Conservation (phyloP, 768 basidiomycete species). For the Pisolithus orientalis region DNA sequence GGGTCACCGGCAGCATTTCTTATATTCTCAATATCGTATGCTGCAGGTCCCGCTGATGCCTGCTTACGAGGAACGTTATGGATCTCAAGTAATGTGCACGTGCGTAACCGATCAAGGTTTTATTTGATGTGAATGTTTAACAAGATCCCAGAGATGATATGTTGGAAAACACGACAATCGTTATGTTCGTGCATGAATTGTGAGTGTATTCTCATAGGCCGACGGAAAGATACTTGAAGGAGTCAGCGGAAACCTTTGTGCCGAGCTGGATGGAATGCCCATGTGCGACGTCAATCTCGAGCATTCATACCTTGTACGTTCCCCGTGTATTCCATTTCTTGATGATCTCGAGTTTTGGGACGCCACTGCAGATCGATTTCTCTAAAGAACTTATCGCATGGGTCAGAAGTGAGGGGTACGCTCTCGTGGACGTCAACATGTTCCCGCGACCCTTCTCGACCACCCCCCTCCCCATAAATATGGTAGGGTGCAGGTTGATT, state of each 20-base stretch:
- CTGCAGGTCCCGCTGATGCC: slow-evolving; percentile 75
- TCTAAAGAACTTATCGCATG: slow-evolving; percentile 76
- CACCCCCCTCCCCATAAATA: slow-evolving; percentile 16
- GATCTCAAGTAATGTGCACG: slow-evolving; percentile 87
- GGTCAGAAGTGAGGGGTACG: slow-evolving; percentile 61
- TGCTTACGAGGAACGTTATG: slow-evolving; percentile 66
- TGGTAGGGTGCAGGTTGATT: slow-evolving; percentile 23
- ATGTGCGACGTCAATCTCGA: slow-evolving; percentile 73
- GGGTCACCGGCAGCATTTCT: slow-evolving; percentile 76
- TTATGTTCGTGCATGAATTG: slow-evolving; percentile 95
- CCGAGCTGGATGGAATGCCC: slow-evolving; percentile 69
- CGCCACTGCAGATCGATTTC: slow-evolving; percentile 70
- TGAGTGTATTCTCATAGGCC: slow-evolving; percentile 33
- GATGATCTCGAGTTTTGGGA: neutral
- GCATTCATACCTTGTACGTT: slow-evolving; percentile 73
- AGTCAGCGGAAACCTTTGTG: slow-evolving; percentile 77
- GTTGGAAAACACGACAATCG: slow-evolving; percentile 67
- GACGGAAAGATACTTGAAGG: neutral
- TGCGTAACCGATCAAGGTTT: slow-evolving; percentile 33
- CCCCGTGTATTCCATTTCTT: neutral
- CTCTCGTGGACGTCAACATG: slow-evolving; percentile 83
- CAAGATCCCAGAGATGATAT: slow-evolving; percentile 56
- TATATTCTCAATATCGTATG: slow-evolving; percentile 73
- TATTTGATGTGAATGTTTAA: neutral
- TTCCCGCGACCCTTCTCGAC: slow-evolving; percentile 50